Evolutionary conservation across 1,284 basidiomycete species (phyloP).

Genomic region (Wolfiporia cocos): DNA sequence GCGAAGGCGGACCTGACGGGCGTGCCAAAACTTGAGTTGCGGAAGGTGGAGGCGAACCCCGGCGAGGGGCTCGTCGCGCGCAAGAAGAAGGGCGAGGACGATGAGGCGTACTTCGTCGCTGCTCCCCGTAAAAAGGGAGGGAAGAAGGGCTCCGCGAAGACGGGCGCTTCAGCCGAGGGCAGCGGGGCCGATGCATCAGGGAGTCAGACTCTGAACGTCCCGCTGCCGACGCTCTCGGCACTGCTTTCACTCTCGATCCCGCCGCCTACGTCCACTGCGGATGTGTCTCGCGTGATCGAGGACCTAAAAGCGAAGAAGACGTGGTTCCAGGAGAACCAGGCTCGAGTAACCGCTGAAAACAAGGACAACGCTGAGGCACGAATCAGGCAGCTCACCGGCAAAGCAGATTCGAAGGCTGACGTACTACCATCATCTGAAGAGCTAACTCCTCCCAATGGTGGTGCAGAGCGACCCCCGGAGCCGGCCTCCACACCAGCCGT

Average conservation of each 20-base stretch:
- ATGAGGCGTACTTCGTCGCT: conserved; percentile 80
- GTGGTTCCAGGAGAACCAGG: conserved; percentile 86
- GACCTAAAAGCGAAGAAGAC: conserved; percentile 93
- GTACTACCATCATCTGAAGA: conserved; percentile 28
- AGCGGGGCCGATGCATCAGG: conserved; percentile 28
- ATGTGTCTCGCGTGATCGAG: conserved; percentile 82
- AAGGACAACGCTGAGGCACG: conserved; percentile 77
- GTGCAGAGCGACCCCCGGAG: conserved; percentile 43
- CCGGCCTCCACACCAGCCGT: conserved; percentile 38
- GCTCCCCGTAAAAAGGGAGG: conserved; percentile 66
- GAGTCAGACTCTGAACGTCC: conserved; percentile 64
- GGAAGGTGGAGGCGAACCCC: conserved; percentile 73
- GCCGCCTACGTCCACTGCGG: conserved; percentile 74
- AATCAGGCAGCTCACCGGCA: conserved; percentile 57
- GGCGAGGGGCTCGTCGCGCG: conserved; percentile 71
- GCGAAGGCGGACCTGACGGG: conserved; percentile 51
- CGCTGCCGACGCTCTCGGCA: conserved; percentile 82
- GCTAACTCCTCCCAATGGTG: conserved; percentile 35
- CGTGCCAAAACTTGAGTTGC: conserved; percentile 80
- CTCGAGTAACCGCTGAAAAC: conserved; percentile 62
- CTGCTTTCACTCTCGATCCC: conserved; percentile 88
- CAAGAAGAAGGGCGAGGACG: conserved; percentile 90
- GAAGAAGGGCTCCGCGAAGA: conserved; percentile 52
- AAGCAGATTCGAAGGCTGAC: conserved; percentile 42
- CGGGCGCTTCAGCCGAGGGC: conserved; percentile 31